Evolutionary conservation across 352 stramenopile species (phyloP).

Genomic region (Globisporangium alternatum): DNA sequence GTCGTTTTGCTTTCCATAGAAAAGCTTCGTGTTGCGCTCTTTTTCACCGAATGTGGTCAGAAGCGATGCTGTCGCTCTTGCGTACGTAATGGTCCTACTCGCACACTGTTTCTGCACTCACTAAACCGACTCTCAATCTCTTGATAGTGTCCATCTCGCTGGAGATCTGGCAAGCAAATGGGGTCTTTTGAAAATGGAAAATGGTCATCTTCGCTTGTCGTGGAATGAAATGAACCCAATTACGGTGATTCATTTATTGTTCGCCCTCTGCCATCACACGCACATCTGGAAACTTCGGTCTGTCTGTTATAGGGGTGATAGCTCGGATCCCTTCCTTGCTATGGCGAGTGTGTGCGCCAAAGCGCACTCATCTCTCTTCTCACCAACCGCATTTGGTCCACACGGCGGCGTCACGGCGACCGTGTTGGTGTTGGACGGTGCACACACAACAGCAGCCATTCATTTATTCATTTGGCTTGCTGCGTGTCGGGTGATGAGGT

Average conservation of each 20-base stretch:
- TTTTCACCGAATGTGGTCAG: background rate
- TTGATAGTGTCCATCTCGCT: constrained; percentile 9
- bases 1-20: background rate
- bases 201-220: background rate
- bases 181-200: background rate
- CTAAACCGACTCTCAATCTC: constrained; percentile 4
- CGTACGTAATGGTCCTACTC: constrained; percentile 10
- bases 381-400: no score
- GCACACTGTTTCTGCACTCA: background rate
- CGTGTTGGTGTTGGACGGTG: background rate
- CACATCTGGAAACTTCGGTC: no score
- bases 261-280: no score
- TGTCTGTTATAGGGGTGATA: no score
- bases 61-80: background rate
- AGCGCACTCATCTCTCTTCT: background rate
- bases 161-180: background rate
- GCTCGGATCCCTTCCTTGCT: no score
- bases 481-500: background rate
- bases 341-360: background rate
- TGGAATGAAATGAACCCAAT: no score
- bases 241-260: no score
- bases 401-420: no score
- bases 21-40: background rate
- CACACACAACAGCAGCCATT: no score
- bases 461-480: background rate